Evolutionary conservation across 106 monocot species (phyloP).

Genomic region (Hemerocallis citrina): DNA sequence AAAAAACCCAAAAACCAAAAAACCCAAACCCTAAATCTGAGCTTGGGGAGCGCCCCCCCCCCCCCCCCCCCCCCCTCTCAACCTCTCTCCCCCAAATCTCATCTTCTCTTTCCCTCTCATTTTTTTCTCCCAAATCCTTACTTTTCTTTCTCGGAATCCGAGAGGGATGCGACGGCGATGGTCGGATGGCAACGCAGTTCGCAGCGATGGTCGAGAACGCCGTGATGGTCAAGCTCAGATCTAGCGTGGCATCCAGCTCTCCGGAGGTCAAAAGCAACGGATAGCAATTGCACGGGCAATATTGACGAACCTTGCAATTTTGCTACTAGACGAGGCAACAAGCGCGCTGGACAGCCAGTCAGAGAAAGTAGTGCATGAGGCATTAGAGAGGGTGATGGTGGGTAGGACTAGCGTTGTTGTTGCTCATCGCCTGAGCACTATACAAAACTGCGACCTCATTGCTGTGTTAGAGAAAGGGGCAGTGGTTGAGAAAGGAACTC

Average conservation of each 20-base stretch:
- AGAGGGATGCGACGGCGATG: too few relatives aligned
- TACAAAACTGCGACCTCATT: slow-evolving; percentile 38
- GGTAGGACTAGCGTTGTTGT: slow-evolving; percentile 58
- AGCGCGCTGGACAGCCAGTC: slow-evolving; percentile 59
- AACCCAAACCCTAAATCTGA: too few relatives aligned
- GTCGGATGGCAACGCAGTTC: too few relatives aligned
- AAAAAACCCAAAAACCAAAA: too few relatives aligned
- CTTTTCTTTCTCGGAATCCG: too few relatives aligned
- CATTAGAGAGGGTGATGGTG: slow-evolving; percentile 52
- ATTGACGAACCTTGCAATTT: slow-evolving; percentile 37
- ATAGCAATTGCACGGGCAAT: slow-evolving; percentile 30
- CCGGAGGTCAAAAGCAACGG: slow-evolving; percentile 28
- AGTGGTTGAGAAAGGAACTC: slow-evolving; percentile 51
- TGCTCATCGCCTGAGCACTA: slow-evolving; percentile 45
- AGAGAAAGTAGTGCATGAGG: slow-evolving; percentile 59
- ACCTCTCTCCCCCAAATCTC: too few relatives aligned
- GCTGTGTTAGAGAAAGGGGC: slow-evolving; percentile 49
- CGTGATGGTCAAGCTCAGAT: too few relatives aligned
- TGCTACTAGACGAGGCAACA: slow-evolving; percentile 59
- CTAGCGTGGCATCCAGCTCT: slow-evolving; percentile 13
- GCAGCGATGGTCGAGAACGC: too few relatives aligned
- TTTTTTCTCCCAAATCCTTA: too few relatives aligned
- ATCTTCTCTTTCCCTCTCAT: too few relatives aligned
- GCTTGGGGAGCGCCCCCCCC: too few relatives aligned
- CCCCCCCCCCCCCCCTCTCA: too few relatives aligned